phyloP scores from a whole-genome alignment of 1,284 basidiomycete species.

The Caloboletus inedulis region DNA sequence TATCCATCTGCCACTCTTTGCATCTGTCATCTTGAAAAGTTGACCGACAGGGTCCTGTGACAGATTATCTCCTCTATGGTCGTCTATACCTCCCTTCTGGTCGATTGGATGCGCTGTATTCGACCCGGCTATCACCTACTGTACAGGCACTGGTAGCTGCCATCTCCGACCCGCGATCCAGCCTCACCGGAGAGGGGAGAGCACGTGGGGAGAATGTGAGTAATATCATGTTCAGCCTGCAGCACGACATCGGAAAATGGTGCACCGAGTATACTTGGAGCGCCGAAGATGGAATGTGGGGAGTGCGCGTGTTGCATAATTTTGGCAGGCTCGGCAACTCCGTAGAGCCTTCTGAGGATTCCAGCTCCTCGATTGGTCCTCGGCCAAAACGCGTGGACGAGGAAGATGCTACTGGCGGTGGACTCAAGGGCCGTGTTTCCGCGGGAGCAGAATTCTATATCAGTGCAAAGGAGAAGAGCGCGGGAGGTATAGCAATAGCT shows the following conservation, averaged over 20 bases:
- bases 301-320: constrained; percentile 87
- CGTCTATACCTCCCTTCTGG: constrained; percentile 88
- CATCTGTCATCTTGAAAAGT: constrained; percentile 16
- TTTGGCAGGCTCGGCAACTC: constrained; percentile 64
- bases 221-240: constrained; percentile 85
- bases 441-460: constrained; percentile 94
- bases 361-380: constrained; percentile 22
- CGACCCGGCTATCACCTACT: constrained; percentile 74
- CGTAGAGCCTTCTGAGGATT: constrained; percentile 31
- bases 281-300: constrained; percentile 91
- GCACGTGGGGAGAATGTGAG: constrained; percentile 49
- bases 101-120: constrained; percentile 86
- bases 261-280: constrained; percentile 95
- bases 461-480: constrained; percentile 89
- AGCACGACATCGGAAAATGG: constrained; percentile 91
- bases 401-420: constrained; percentile 87
- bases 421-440: constrained; percentile 84
- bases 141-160: constrained; percentile 67
- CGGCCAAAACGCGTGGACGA: constrained; percentile 73
- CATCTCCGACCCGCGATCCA: constrained; percentile 69
- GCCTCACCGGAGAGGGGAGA: constrained; percentile 41
- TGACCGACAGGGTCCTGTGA: constrained; percentile 16
- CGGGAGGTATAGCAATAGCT: constrained; percentile 59
- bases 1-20: constrained; percentile 11
- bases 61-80: constrained; percentile 91